These are phyloP conservation scores for Helianthus tuberosus DNA, from an alignment of 129 eudicot genomes.

Conservation along the genomic window DNA sequence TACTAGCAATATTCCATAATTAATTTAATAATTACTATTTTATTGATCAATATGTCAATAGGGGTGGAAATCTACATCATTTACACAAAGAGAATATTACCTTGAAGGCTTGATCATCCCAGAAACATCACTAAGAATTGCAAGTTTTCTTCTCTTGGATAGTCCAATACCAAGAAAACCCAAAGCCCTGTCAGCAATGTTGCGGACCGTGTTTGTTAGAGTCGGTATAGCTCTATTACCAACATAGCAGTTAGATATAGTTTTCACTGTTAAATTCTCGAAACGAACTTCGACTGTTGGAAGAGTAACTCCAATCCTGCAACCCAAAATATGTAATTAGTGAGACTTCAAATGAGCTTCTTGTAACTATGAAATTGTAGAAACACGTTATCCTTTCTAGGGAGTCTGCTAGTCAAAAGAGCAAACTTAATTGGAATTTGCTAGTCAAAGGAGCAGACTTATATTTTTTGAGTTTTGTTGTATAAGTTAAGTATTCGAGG, in stretches of 20 bases:
- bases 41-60: neutral
- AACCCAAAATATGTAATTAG: constrained; percentile 8
- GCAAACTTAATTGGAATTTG: no score
- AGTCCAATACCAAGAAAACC: constrained; percentile 41
- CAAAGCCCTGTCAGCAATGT: constrained; percentile 47
- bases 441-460: no score
- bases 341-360: constrained; percentile 10
- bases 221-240: constrained; percentile 63
- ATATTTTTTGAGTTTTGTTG: no score
- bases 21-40: neutral
- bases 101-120: constrained; percentile 68
- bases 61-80: neutral
- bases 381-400: neutral
- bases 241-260: constrained; percentile 36
- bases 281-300: constrained; percentile 54
- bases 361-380: neutral
- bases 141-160: constrained; percentile 43
- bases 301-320: constrained; percentile 50
- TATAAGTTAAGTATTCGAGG: no score
- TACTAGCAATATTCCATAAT: neutral
- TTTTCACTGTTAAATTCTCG: constrained; percentile 43
- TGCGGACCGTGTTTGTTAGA: constrained; percentile 47
- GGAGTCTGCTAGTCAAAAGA: no score
- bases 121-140: constrained; percentile 48
- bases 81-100: constrained; percentile 22